Conservation (phyloP, 441 rosid genomes). For the Arabidopsis lyrata region DNA sequence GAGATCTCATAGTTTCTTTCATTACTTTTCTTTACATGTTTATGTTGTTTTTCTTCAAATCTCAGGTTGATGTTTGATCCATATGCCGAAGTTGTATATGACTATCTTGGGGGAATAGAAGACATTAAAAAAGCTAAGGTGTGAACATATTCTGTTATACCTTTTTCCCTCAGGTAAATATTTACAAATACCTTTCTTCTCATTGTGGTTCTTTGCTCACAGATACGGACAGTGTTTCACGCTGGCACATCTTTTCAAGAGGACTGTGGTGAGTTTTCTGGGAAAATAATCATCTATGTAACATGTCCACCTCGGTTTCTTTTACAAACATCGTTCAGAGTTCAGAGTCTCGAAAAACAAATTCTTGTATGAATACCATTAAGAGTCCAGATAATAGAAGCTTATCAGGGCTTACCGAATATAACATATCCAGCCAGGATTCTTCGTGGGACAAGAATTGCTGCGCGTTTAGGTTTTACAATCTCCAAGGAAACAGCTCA, state of each 20-base stretch:
- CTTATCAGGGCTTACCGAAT: background rate
- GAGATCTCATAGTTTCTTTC: background rate
- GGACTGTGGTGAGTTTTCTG: conserved; percentile 72
- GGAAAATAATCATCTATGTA: background rate
- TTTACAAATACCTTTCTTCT: conserved; percentile 34
- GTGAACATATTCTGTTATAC: conserved; percentile 57
- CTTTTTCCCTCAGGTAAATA: background rate
- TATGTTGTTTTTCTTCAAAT: conserved; percentile 29
- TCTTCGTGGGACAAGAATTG: conserved; percentile 87
- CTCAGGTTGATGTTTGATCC: conserved; percentile 93
- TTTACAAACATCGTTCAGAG: background rate
- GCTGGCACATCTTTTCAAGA: conserved; percentile 79
- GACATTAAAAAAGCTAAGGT: conserved; percentile 90
- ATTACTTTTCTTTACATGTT: conserved; percentile 15
- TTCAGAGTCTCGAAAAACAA: background rate
- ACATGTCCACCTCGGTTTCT: conserved; percentile 4
- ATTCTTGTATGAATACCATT: background rate
- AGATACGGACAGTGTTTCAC: conserved; percentile 83
- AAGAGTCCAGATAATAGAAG: background rate
- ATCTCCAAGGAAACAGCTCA: conserved; percentile 85
- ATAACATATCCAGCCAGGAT: conserved; percentile 73
- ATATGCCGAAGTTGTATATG: conserved; percentile 75
- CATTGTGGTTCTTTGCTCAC: conserved; percentile 34
- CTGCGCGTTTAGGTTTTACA: conserved; percentile 84
- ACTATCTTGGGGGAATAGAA: conserved; percentile 87